Conservation (phyloP, 495 filamentous ascomycete genomes). For the Penicillium pancosmium region DNA sequence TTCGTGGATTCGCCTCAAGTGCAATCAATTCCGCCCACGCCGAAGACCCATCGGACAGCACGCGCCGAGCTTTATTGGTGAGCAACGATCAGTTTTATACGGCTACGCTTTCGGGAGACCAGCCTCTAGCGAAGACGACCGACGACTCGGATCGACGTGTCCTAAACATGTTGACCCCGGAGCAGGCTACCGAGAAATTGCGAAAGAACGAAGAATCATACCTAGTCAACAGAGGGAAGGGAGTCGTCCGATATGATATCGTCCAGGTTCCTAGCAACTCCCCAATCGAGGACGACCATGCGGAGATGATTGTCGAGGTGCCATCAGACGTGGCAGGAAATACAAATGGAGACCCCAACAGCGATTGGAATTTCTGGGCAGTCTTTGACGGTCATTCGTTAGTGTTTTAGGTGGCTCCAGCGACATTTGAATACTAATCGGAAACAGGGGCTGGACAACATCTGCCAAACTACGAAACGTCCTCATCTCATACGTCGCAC, state of each 20-base stretch:
- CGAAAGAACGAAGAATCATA: slow-evolving; percentile 89
- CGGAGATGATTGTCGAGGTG: slow-evolving; percentile 94
- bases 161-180: slow-evolving; percentile 93
- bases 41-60: slow-evolving; percentile 32
- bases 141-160: slow-evolving; percentile 80
- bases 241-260: slow-evolving; percentile 94
- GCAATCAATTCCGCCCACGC: slow-evolving; percentile 33
- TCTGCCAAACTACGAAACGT: slow-evolving; percentile 93
- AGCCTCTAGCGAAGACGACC: slow-evolving; percentile 81
- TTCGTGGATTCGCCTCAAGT: slow-evolving; percentile 35
- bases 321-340: slow-evolving; percentile 57
- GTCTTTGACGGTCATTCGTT: slow-evolving; percentile 97
- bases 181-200: slow-evolving; percentile 89
- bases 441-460: slow-evolving; percentile 89
- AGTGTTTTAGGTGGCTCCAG: slow-evolving; percentile 25
- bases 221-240: slow-evolving; percentile 83
- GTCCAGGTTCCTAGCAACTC: slow-evolving; percentile 94
- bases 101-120: slow-evolving; percentile 75
- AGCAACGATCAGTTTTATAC: slow-evolving; percentile 84
- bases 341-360: slow-evolving; percentile 55
- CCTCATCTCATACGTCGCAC: slow-evolving; percentile 86
- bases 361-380: slow-evolving; percentile 99
- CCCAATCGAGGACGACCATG: slow-evolving; percentile 97
- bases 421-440: slow-evolving; percentile 17
- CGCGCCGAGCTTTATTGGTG: slow-evolving; percentile 63